Conservation (phyloP, 139 green algal species). For the Zygnema circumcarinatum region DNA sequence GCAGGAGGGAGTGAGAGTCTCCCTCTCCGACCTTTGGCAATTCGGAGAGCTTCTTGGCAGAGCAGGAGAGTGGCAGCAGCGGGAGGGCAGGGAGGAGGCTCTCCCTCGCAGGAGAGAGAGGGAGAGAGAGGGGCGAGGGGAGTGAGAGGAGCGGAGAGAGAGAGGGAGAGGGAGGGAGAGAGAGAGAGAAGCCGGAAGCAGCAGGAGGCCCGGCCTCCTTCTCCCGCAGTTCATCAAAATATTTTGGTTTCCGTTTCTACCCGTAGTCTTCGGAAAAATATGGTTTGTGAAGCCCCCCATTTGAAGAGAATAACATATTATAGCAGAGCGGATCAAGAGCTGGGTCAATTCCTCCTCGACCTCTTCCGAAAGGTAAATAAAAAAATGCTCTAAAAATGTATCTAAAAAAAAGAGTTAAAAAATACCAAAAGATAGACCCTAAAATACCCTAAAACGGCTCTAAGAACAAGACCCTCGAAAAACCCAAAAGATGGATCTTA, state of each 20-base stretch:
- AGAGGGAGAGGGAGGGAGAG: background rate
- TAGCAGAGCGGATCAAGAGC: conserved; percentile 30
- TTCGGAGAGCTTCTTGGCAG: conserved; percentile 22
- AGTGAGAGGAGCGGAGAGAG: background rate
- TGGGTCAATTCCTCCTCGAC: conserved; percentile 42
- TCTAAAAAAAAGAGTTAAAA: no score
- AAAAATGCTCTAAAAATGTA: background rate
- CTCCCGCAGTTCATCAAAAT: conserved; percentile 34
- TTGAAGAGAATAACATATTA: conserved; percentile 56
- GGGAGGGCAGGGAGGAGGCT: background rate
- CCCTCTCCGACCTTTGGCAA: no score
- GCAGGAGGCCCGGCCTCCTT: background rate
- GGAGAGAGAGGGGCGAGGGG: background rate
- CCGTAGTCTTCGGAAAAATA: conserved; percentile 19
- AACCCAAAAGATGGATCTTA: no score
- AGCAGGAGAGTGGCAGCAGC: background rate
- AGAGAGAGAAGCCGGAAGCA: background rate
- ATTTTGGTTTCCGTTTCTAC: conserved; percentile 46
- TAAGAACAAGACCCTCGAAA: no score
- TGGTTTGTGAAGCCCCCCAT: conserved; percentile 24
- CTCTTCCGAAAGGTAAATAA: conserved; percentile 19
- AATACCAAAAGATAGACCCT: no score
- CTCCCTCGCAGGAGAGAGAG: background rate
- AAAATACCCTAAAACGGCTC: no score
- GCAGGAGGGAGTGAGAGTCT: no score